A percentile compares a stretch with the other conserved stretches of the same genome.
Conservation (phyloP, 768 basidiomycete species). For the Kwoniella sp. region DNA sequence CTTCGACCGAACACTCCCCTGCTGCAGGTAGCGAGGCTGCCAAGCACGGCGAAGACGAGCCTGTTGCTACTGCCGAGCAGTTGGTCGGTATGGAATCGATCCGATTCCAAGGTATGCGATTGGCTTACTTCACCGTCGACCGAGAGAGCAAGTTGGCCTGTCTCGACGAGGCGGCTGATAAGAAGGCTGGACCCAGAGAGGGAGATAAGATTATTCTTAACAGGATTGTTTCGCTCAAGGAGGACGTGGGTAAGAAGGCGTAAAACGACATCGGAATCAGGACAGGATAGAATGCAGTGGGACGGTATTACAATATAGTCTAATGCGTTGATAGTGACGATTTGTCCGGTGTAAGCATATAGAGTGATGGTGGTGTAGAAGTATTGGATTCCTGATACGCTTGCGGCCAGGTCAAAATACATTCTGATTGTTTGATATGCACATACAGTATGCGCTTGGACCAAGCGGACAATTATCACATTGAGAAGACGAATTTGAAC, state of each 20-base stretch:
- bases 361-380: not conserved
- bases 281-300: not conserved
- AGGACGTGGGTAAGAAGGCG: slow-evolving; percentile 77
- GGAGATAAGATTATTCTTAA: slow-evolving; percentile 85
- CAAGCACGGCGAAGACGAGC: slow-evolving; percentile 59
- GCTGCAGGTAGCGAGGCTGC: slow-evolving; percentile 29
- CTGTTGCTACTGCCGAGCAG: slow-evolving; percentile 73
- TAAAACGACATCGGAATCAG: slow-evolving; percentile 5
- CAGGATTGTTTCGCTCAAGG: slow-evolving; percentile 89
- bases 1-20: slow-evolving; percentile 8
- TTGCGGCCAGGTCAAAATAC: no score
- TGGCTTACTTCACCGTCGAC: slow-evolving; percentile 93
- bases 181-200: slow-evolving; percentile 60
- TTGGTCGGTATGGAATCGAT: slow-evolving; percentile 88
- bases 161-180: slow-evolving; percentile 62
- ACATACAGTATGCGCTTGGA: no score
- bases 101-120: slow-evolving; percentile 92
- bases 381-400: not conserved
- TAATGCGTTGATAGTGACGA: no score
- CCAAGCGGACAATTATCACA: no score
- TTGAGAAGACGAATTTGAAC: no score
- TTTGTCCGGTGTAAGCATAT: not conserved
- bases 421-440: no score
- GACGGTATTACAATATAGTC: no score
- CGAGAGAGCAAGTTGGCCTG: slow-evolving; percentile 73